Evolutionary conservation across 805 yeast species (phyloP), one percentile per base, ranked within the genome.

Genomic region (Kodamaea leandrae): DNA sequence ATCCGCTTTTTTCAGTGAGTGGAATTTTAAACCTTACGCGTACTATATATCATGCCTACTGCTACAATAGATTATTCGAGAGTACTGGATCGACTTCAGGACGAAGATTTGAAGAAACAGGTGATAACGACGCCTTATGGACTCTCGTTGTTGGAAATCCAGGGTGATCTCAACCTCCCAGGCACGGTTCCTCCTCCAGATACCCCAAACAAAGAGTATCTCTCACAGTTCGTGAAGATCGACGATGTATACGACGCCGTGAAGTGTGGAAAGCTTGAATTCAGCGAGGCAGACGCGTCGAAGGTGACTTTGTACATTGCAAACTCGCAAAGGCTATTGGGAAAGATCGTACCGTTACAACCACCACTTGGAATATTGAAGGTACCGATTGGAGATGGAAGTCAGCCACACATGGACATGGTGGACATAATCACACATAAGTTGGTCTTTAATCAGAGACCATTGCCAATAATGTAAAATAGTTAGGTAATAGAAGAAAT

Each of bases 401-500:
- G 82, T 4, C 64, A 77, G 46, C 60, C 83, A 3, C 48, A 57
- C 2, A 72, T 83, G 4, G 64, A 77, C 44, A 60, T 84, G 49
- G 60, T 80, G 7, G 91, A 84, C 54, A 61, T 86, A 1, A 70
- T 86, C 3, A 62, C 62, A 23, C 71, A 74, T 46, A 83, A 82
- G 53, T 59, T 84, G 14, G 68, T 82, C 6, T 86, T 86, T 54
- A 76, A 70, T 36, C 76, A 77, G 28, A 68, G 95, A 47, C 93
- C 95, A 0, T 64, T 86, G 37, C 95, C 95, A 4, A 80, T 84
- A 37, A 83, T 84, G 90, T 83, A 56, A 66, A 13, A 7, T 25
- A 25, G 13, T 5, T 7, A 29, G n/a, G 33, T 29, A 7, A 15
- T 14, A 9, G 33, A 26, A 18, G 24, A 6, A n/a, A 32, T 17